phyloP scores from a whole-genome alignment of 176 grass and related monocot species.

The Luzula sylvatica region DNA sequence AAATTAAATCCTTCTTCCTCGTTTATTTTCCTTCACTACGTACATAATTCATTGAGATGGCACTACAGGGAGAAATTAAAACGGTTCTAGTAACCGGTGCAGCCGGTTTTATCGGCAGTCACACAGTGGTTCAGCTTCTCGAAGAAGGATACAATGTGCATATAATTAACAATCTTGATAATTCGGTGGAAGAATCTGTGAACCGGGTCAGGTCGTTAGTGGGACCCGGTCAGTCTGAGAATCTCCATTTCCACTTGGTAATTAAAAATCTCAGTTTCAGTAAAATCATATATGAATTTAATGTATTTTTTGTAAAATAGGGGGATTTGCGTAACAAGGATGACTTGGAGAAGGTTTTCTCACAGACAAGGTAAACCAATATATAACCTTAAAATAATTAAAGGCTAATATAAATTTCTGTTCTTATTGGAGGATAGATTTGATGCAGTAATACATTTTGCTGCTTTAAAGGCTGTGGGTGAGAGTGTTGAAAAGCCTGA shows the following conservation, averaged over 20 bases:
- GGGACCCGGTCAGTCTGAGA: slow-evolving; percentile 38
- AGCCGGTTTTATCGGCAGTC: slow-evolving; percentile 81
- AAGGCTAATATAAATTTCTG: not conserved
- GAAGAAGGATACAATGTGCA: slow-evolving; percentile 48
- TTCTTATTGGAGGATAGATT: slow-evolving; percentile 28
- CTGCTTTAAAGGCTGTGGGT: slow-evolving; percentile 68
- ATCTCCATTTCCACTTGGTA: slow-evolving; percentile 56
- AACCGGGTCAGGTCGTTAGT: slow-evolving; percentile 60
- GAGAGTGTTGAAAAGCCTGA: slow-evolving; percentile 63
- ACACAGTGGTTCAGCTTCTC: slow-evolving; percentile 76
- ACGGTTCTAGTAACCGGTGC: slow-evolving; percentile 58
- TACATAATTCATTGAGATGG: not conserved
- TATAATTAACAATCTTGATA: slow-evolving; percentile 79
- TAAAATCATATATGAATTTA: not conserved
- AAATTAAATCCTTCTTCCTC: not conserved
- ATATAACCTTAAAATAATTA: not conserved
- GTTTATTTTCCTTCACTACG: not conserved
- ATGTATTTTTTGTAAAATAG: slow-evolving; percentile 19
- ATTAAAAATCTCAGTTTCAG: not conserved
- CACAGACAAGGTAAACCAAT: slow-evolving; percentile 14
- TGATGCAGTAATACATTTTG: slow-evolving; percentile 83
- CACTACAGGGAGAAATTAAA: not conserved
- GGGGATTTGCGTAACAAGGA: slow-evolving; percentile 56
- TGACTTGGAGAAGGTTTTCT: slow-evolving; percentile 65
- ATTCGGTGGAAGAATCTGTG: slow-evolving; percentile 66